phyloP scores from a whole-genome alignment of 2,329 filamentous ascomycete species.

The Cadophora luteo-olivacea region DNA sequence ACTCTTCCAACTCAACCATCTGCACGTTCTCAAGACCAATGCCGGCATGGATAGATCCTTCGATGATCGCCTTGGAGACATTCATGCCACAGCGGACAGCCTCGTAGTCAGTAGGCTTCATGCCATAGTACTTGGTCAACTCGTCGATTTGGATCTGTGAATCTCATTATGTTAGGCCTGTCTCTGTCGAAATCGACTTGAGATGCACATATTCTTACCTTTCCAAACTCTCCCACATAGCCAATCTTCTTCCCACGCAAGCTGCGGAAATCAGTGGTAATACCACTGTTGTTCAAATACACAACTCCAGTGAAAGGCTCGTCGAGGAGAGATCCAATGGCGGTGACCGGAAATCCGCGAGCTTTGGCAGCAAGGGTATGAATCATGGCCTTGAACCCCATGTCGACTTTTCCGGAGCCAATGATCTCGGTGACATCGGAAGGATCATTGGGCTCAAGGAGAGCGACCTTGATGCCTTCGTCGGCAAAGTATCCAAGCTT shows the following conservation, averaged over 20 bases:
- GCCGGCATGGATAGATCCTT: slow-evolving; percentile 75
- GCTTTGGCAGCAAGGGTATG: slow-evolving; percentile 81
- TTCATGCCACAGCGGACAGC: slow-evolving; percentile 84
- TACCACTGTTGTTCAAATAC: slow-evolving; percentile 76
- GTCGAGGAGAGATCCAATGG: slow-evolving; percentile 77
- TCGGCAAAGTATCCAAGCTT: slow-evolving; percentile 77
- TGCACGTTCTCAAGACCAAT: slow-evolving; percentile 83
- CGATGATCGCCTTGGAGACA: slow-evolving; percentile 77
- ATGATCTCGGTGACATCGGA: slow-evolving; percentile 86
- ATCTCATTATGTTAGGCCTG: neutral
- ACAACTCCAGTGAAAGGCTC: slow-evolving; percentile 83
- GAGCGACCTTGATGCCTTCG: slow-evolving; percentile 77
- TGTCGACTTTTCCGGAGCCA: slow-evolving; percentile 75
- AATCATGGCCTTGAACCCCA: slow-evolving; percentile 86
- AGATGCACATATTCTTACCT: slow-evolving; percentile 45
- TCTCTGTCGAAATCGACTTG: neutral
- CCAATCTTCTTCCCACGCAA: slow-evolving; percentile 80
- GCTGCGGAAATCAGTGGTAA: slow-evolving; percentile 76
- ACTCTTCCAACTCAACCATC: slow-evolving; percentile 83
- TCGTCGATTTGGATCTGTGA: slow-evolving; percentile 79
- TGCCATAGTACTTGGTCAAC: slow-evolving; percentile 78
- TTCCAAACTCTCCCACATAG: slow-evolving; percentile 82
- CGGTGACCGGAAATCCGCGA: slow-evolving; percentile 74
- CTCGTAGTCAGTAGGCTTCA: slow-evolving; percentile 75
- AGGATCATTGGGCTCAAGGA: slow-evolving; percentile 80